These are phyloP conservation scores for Prunus fruticosa DNA, from an alignment of 306 rosid genomes.

Conservation along the genomic window DNA sequence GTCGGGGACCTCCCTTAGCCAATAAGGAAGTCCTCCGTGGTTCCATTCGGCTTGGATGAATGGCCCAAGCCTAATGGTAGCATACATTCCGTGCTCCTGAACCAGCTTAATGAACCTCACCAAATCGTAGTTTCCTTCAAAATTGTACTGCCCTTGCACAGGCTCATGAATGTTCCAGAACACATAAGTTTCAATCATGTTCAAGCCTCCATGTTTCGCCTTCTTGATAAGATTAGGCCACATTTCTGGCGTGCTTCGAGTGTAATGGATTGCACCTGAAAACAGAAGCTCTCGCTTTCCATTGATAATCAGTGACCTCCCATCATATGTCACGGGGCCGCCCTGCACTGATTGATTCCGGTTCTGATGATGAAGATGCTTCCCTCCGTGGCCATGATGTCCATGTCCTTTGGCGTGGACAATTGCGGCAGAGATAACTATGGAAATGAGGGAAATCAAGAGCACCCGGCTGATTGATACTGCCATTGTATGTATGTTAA, in stretches of 20 bases:
- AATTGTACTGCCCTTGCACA: constrained; percentile 18
- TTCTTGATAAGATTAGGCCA: constrained; percentile 29
- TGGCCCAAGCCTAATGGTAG: constrained; percentile 28
- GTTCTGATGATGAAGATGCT: not conserved
- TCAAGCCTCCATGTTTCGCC: constrained; percentile 29
- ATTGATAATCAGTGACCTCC: constrained; percentile 27
- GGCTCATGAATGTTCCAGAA: constrained; percentile 40
- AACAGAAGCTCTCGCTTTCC: constrained; percentile 24
- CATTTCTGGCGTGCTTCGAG: constrained; percentile 30
- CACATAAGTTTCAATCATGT: constrained; percentile 37
- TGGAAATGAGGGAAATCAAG: not conserved
- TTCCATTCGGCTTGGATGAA: constrained; percentile 36
- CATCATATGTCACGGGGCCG: constrained; percentile 14
- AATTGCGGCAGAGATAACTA: not conserved
- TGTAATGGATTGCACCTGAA: constrained; percentile 34
- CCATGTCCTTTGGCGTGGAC: not conserved
- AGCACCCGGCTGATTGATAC: not conserved
- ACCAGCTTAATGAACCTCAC: constrained; percentile 20
- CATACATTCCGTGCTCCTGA: constrained; percentile 26
- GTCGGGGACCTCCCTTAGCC: constrained; percentile 26
- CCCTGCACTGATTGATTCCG: not conserved
- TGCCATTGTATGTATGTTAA: not conserved
- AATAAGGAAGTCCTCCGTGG: constrained; percentile 37
- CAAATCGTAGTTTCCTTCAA: constrained; percentile 27
- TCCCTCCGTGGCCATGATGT: not conserved